Conservation (phyloP, 176 grass and related monocot species). For the Bothriochloa decipiens region DNA sequence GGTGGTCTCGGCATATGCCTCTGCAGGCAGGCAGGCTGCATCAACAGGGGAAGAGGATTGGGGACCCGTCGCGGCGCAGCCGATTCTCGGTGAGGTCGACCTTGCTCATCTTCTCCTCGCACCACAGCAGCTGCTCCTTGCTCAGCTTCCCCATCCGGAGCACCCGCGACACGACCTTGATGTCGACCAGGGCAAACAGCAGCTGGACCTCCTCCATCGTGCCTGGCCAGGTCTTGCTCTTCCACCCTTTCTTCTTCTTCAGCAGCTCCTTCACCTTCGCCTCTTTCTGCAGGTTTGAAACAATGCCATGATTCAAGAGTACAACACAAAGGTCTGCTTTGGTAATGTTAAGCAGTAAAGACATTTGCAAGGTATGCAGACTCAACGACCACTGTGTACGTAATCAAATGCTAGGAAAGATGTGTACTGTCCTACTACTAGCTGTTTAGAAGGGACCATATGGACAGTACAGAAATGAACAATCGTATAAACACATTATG, state of each 20-base stretch:
- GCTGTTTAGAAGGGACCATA: neutral
- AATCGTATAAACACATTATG: neutral
- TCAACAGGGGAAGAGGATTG: conserved; percentile 91
- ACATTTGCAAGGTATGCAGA: neutral
- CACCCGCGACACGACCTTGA: conserved; percentile 88
- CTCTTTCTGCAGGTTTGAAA: conserved; percentile 67
- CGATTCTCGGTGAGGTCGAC: conserved; percentile 75
- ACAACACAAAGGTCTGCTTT: neutral
- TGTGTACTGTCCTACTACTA: neutral
- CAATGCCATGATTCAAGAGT: neutral
- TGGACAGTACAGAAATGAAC: neutral
- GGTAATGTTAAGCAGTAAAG: neutral
- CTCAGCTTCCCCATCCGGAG: conserved; percentile 80
- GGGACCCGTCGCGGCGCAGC: conserved; percentile 72
- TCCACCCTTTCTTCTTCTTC: conserved; percentile 92
- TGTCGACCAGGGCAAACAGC: conserved; percentile 82
- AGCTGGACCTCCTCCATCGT: conserved; percentile 85
- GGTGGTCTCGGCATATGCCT: neutral
- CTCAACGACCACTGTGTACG: neutral
- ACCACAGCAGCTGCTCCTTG: conserved; percentile 97
- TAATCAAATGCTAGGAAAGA: neutral
- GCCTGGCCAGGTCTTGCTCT: conserved; percentile 73
- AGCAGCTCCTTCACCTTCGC: conserved; percentile 86
- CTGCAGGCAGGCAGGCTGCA: neutral
- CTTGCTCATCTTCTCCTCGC: conserved; percentile 99